Conservation (phyloP, 352 stramenopile species). For the Thalassiosira mediterranea region DNA sequence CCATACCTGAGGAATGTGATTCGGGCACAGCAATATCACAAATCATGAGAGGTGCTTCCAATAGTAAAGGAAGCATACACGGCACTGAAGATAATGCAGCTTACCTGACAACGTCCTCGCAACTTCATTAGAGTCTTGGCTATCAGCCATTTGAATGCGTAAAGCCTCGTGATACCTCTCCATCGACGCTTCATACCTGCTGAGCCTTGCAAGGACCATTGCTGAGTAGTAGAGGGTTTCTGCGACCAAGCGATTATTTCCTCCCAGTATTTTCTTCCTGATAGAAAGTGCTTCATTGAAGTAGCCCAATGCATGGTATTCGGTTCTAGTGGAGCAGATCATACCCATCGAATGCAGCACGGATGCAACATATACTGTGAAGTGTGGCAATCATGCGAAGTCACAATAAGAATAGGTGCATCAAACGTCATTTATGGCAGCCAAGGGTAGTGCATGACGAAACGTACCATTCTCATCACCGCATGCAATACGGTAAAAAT, state of each 20-base stretch:
- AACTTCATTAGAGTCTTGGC: constrained; percentile 54
- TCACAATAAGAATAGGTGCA: no score
- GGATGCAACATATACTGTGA: constrained; percentile 44
- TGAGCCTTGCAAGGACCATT: constrained; percentile 47
- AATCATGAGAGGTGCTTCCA: neutral
- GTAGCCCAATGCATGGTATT: constrained; percentile 49
- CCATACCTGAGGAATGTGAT: constrained; percentile 32
- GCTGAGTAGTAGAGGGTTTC: constrained; percentile 54
- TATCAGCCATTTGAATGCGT: constrained; percentile 57
- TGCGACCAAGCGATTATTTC: constrained; percentile 52
- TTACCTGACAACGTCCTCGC: constrained; percentile 52
- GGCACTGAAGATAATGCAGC: constrained; percentile 12
- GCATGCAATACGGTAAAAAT: constrained; percentile 59
- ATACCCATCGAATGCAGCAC: constrained; percentile 58
- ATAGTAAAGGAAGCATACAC: no score
- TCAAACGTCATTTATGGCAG: no score
- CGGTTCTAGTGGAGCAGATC: constrained; percentile 39
- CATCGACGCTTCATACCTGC: constrained; percentile 60
- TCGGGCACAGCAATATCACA: neutral
- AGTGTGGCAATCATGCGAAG: no score
- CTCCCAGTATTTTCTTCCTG: constrained; percentile 51
- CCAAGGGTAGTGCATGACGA: no score
- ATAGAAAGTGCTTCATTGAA: constrained; percentile 61
- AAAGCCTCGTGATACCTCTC: constrained; percentile 61
- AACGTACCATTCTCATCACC: constrained; percentile 59